Base-by-base conservation (phyloP, 1,139 yeast species). In the Geotrichum siamense region DNA sequence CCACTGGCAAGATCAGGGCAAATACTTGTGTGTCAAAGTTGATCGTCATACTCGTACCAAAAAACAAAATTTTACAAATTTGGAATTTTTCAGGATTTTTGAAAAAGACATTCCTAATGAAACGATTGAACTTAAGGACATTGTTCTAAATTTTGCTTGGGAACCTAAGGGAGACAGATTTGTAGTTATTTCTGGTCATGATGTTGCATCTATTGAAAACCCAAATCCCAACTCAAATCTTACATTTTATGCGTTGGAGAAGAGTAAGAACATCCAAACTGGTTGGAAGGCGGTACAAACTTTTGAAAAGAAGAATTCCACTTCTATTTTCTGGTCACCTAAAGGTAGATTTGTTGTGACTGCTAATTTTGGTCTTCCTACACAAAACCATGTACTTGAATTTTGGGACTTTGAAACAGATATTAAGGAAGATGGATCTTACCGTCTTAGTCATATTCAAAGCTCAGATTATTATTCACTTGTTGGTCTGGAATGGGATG, bases 31-130 rank as follows among this genome's bases (percentile, higher is more conserved):
- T 71, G 94, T 89, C 61, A 87, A 85, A 71, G 96, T 93, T 54
- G 96, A 89, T 64, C 86, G 97, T 69, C 96, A 87, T 67, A 86
- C 96, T 47, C 91, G 91, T 68, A 82, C 96, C 42, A 86, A 84
- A 65, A 93, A 93, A 74, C 84, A 95, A 19, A 68, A 82, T 45
- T 89, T 85, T 74, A 81, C 96, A 51, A 87, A 87, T 63, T 75
- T 93, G 65, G 98, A 93, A 68, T 83, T 93, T 60, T 87, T 91
- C 76, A 82, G 85, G 61, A 68, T 86, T 49, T 72, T 74, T 49
- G 98, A 89, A 67, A 85, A 79, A 68, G 95, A 84, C 59, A 78
- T 89, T 54, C 98, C 98, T 17, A 95, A 89, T 51, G 97, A 89
- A 63, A 91, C 86, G 57, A 73, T 91, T 55, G 99, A 93, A 67